Evolutionary conservation across 176 grass and related monocot genomes (phyloP).

Genomic region (Dendrocalamus sinicus): DNA sequence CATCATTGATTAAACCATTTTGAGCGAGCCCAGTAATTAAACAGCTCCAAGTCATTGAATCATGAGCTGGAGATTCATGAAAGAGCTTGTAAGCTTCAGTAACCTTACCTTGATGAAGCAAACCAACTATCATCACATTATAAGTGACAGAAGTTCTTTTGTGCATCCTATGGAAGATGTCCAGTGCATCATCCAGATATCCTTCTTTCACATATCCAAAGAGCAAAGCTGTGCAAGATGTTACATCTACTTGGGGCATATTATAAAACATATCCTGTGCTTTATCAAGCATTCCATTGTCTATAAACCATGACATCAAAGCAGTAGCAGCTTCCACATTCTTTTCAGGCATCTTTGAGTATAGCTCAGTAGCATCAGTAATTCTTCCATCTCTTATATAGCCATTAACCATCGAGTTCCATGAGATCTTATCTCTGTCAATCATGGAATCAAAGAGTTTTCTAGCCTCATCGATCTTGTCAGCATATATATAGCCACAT

Average conservation of each 20-base stretch:
- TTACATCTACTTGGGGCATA: slow-evolving; percentile 54
- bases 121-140: slow-evolving; percentile 71
- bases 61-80: slow-evolving; percentile 50
- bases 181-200: slow-evolving; percentile 51
- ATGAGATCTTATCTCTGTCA: slow-evolving; percentile 61
- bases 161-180: slow-evolving; percentile 60
- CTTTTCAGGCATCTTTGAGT: slow-evolving; percentile 65
- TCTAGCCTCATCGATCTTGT: slow-evolving; percentile 55
- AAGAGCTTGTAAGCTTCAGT: slow-evolving; percentile 71
- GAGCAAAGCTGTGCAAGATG: slow-evolving; percentile 62
- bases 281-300: slow-evolving; percentile 61
- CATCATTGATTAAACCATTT: slow-evolving; percentile 57
- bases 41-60: slow-evolving; percentile 60
- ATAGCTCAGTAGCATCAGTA: slow-evolving; percentile 54
- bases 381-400: slow-evolving; percentile 66
- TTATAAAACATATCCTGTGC: slow-evolving; percentile 58
- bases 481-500: slow-evolving; percentile 52
- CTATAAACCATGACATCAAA: slow-evolving; percentile 67
- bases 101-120: slow-evolving; percentile 61
- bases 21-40: slow-evolving; percentile 60
- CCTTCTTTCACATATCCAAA: slow-evolving; percentile 77
- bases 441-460: slow-evolving; percentile 60
- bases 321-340: slow-evolving; percentile 60
- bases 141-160: slow-evolving; percentile 58
- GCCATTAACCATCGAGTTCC: slow-evolving; percentile 65